A percentile compares a stretch with the other conserved stretches of the same genome.
Evolutionary conservation across 345 rosid species (phyloP).

Genomic region (Schrenkiella parvula): DNA sequence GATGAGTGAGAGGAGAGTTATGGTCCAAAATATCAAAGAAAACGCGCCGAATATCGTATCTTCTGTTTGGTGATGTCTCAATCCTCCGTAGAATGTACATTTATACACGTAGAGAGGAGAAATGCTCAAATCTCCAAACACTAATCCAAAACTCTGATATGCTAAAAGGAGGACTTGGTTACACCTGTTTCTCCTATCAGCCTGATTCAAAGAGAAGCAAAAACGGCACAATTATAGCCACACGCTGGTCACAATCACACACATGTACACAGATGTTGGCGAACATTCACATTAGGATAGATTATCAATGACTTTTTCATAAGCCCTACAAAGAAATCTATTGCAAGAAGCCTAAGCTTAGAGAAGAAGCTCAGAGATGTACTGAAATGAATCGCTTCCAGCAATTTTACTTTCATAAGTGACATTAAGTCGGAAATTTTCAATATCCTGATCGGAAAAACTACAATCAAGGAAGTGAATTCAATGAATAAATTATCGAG

Average conservation of each 20-base stretch:
- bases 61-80: slow-evolving; percentile 52
- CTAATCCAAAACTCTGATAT: slow-evolving; percentile 85
- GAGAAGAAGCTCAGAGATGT: background rate
- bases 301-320: background rate
- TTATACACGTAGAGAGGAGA: slow-evolving; percentile 88
- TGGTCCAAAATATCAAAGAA: slow-evolving; percentile 86
- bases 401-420: background rate
- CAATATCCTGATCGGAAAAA: background rate
- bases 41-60: slow-evolving; percentile 72
- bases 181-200: slow-evolving; percentile 42
- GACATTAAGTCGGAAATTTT: background rate
- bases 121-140: slow-evolving; percentile 67
- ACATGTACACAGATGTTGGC: background rate
- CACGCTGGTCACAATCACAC: background rate
- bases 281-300: background rate
- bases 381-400: background rate
- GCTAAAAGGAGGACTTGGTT: slow-evolving; percentile 59
- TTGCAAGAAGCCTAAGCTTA: background rate
- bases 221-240: background rate
- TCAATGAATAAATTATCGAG: background rate
- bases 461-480: background rate
- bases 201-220: slow-evolving; percentile 49
- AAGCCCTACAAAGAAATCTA: no score
- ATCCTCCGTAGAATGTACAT: slow-evolving; percentile 67
- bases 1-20: slow-evolving; percentile 67